Evolutionary conservation across 352 stramenopile species (phyloP).

Genomic region (Globisporangium nagaii): DNA sequence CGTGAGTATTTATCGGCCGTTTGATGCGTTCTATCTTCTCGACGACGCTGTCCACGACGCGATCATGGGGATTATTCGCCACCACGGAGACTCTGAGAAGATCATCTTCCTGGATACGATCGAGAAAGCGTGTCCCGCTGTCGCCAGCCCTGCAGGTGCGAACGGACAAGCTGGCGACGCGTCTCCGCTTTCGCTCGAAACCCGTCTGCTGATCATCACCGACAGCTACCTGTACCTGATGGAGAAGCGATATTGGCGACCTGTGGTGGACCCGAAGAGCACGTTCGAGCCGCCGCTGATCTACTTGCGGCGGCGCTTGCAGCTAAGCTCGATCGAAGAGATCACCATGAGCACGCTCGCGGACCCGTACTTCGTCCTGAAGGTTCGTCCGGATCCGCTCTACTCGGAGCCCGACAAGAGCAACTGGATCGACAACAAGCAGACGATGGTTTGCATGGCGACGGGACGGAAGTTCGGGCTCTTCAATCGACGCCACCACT

Average conservation of each 20-base stretch:
- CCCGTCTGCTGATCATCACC: constrained; percentile 62
- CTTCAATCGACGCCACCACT: constrained; percentile 86
- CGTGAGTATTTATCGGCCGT: constrained; percentile 85
- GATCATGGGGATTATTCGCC: constrained; percentile 58
- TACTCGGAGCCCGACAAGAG: constrained; percentile 62
- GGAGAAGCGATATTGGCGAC: constrained; percentile 62
- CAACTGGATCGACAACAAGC: constrained; percentile 84
- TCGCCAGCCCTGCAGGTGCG: constrained; percentile 1
- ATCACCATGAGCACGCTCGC: constrained; percentile 78
- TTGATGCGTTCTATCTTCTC: constrained; percentile 78
- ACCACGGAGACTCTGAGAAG: constrained; percentile 77
- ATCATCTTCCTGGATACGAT: constrained; percentile 79
- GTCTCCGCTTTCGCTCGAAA: constrained; percentile 28
- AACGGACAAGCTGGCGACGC: constrained; percentile 14
- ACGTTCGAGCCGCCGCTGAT: constrained; percentile 54
- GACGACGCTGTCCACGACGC: constrained; percentile 58
- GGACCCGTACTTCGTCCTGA: constrained; percentile 76
- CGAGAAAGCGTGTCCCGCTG: constrained; percentile 45
- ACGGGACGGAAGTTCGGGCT: constrained; percentile 86
- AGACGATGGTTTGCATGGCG: constrained; percentile 76
- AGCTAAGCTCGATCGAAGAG: constrained; percentile 58
- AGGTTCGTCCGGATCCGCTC: constrained; percentile 47
- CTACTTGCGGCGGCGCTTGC: constrained; percentile 62
- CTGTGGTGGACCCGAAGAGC: constrained; percentile 48
- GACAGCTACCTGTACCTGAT: constrained; percentile 75